These are phyloP conservation scores for Hericium coralloides DNA, from an alignment of 768 basidiomycete genomes.

Conservation along the genomic window DNA sequence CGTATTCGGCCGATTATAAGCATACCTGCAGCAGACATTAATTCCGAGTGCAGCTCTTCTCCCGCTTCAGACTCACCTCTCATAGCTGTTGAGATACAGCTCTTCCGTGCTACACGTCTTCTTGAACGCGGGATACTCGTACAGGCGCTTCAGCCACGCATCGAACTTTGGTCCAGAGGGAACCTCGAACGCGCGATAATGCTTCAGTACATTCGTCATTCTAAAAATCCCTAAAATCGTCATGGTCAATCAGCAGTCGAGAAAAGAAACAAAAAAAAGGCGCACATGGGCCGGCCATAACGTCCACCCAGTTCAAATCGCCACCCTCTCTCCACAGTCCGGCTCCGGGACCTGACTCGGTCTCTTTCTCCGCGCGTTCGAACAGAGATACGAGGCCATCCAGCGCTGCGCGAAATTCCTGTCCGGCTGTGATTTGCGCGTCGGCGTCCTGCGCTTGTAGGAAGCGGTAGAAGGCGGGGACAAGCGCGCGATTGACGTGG, in stretches of 20 bases:
- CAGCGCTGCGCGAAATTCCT: slow-evolving; percentile 46
- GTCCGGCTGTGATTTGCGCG: slow-evolving; percentile 41
- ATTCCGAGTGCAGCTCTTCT: not conserved
- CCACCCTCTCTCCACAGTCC: slow-evolving; percentile 56
- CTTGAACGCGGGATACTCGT: slow-evolving; percentile 55
- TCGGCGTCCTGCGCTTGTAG: slow-evolving; percentile 57
- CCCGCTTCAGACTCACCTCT: slow-evolving; percentile 29
- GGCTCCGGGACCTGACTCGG: slow-evolving; percentile 27
- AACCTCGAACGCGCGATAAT: slow-evolving; percentile 60
- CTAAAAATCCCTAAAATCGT: slow-evolving; percentile 54
- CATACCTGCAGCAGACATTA: slow-evolving; percentile 39
- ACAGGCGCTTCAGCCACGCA: slow-evolving; percentile 44
- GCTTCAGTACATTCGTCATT: slow-evolving; percentile 50
- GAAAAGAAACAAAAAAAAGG: not conserved
- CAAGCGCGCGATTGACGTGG: slow-evolving; percentile 51
- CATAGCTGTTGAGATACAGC: slow-evolving; percentile 64
- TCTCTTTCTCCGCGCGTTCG: slow-evolving; percentile 46
- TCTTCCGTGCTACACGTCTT: slow-evolving; percentile 60
- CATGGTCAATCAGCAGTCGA: not conserved
- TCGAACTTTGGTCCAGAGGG: slow-evolving; percentile 39
- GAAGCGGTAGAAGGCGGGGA: slow-evolving; percentile 69
- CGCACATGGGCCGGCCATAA: slow-evolving; percentile 66
- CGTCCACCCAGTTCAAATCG: slow-evolving; percentile 52
- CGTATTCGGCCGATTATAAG: slow-evolving; percentile 69
- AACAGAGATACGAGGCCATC: slow-evolving; percentile 44